phyloP scores from a whole-genome alignment of 495 filamentous ascomycete species.

The Evansstolkia leycettana region DNA sequence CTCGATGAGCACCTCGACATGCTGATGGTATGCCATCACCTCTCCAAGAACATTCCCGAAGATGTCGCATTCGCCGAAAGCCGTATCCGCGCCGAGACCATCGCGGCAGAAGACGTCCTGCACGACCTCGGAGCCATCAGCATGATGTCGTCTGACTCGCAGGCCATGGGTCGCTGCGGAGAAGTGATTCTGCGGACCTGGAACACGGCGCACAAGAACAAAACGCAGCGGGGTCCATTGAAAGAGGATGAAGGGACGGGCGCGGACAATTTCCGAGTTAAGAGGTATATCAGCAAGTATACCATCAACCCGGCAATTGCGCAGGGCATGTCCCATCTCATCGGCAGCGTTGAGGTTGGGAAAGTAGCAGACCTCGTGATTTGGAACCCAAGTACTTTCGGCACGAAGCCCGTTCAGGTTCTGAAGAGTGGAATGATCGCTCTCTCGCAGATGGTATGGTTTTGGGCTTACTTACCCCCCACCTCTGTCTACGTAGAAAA shows the following conservation, averaged over 20 bases:
- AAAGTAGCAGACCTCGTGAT: slow-evolving; percentile 88
- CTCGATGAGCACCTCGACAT: slow-evolving; percentile 97
- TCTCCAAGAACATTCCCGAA: slow-evolving; percentile 84
- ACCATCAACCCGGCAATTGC: slow-evolving; percentile 93
- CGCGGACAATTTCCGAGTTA: slow-evolving; percentile 89
- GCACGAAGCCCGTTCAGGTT: slow-evolving; percentile 71
- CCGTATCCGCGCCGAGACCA: slow-evolving; percentile 90
- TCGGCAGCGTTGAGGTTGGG: slow-evolving; percentile 80
- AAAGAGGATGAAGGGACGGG: slow-evolving; percentile 68
- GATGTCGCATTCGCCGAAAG: slow-evolving; percentile 94
- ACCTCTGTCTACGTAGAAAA: slow-evolving; percentile 1
- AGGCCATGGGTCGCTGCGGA: slow-evolving; percentile 95
- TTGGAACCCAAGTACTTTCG: slow-evolving; percentile 81
- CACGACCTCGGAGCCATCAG: slow-evolving; percentile 93
- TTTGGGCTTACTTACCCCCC: neutral
- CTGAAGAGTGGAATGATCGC: slow-evolving; percentile 87
- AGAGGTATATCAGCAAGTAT: slow-evolving; percentile 91
- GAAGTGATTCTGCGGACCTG: slow-evolving; percentile 92
- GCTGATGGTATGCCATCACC: slow-evolving; percentile 97
- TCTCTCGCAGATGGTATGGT: slow-evolving; percentile 66
- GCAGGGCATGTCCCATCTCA: slow-evolving; percentile 84
- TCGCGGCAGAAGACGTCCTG: slow-evolving; percentile 93
- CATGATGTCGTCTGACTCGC: slow-evolving; percentile 96
- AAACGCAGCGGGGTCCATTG: slow-evolving; percentile 67
- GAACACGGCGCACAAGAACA: slow-evolving; percentile 99